Base-by-base conservation (phyloP, 208 protist species). In the Zelonia costaricensis region DNA sequence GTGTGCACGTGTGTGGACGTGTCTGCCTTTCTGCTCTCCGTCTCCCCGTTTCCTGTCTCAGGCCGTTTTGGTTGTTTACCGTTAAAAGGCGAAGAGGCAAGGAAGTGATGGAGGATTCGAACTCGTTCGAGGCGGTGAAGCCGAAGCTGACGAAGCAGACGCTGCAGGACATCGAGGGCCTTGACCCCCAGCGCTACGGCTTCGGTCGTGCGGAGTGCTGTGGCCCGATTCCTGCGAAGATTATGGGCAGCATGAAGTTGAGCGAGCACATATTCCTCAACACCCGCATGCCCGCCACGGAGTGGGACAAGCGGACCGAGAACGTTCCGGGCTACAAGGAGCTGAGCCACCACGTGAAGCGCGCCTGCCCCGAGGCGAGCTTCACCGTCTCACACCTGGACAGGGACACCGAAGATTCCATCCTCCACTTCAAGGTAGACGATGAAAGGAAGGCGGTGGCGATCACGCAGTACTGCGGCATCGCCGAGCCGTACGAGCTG, bases 121-220 rank as follows among this genome's bases (percentile, higher is more conserved):
- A 91, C 74, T 78, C 74, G 0, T 81, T 88, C 25, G 78, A 87
- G 44, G 74, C 74, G 13, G 69, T 94, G 62, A 78, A 84, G 52
- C 33, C 63, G 36, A 65, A 62, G 36, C 72, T 94, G 13, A 84
- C 70, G 16, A 30, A 45, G 27, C 60, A 89, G 47, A 84, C 86
- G 13, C 72, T 95, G 31, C 56, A 78, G 42, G 92, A 97, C 55
- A 97, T 97, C 65, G 92, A 97, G 54, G 90, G 82, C 20, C 62
- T 97, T 25, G 86, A 97, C 62, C 75, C 81, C 9, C 46, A 28
- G 44, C 61, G 75, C 61, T 76, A 82, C 45, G 92, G 92, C 49
- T 97, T 97, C 51, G 73, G 69, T 31, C 83, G 91, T 27, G 74
- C 82, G 72, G 89, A 97, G 80, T 96, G 91, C 80, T 93, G 87